These are phyloP conservation scores for Xerophyta viscosa DNA, from an alignment of 106 monocot species.

Conservation along the genomic window DNA sequence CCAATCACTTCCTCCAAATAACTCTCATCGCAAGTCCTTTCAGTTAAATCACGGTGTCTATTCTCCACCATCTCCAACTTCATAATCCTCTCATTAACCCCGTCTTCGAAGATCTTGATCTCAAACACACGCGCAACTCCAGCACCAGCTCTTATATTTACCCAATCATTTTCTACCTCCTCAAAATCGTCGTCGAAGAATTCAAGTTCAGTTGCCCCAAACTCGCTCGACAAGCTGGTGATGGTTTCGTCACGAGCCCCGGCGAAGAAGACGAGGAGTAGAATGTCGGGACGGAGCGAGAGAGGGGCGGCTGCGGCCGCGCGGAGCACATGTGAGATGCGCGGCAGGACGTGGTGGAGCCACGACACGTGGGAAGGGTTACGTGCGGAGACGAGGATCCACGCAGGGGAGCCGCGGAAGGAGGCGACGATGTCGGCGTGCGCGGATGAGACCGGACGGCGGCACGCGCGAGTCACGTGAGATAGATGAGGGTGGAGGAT, in stretches of 20 bases:
- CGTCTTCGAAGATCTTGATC: constrained; percentile 22
- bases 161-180: constrained; percentile 43
- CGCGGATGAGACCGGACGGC: constrained; percentile 15
- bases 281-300: constrained; percentile 26
- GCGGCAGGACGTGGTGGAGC: constrained; percentile 23
- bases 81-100: neutral
- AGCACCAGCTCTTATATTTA: constrained; percentile 13
- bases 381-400: constrained; percentile 75
- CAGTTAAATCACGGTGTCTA: too few relatives aligned
- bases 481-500: constrained; percentile 51
- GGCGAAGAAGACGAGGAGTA: constrained; percentile 58
- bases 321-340: constrained; percentile 20
- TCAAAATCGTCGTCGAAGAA: constrained; percentile 24
- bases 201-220: constrained; percentile 36
- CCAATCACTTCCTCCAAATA: constrained; percentile 32
- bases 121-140: constrained; percentile 24
- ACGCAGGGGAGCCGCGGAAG: constrained; percentile 34
- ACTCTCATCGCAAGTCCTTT: neutral
- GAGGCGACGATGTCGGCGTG: constrained; percentile 72
- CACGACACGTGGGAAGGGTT: constrained; percentile 66
- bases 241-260: constrained; percentile 39
- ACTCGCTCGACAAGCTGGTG: constrained; percentile 22
- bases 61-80: neutral
- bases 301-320: constrained; percentile 26
- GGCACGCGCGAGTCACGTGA: constrained; percentile 44